Conservation (phyloP, 73 alveolate species). For the Stentor coeruleus region DNA sequence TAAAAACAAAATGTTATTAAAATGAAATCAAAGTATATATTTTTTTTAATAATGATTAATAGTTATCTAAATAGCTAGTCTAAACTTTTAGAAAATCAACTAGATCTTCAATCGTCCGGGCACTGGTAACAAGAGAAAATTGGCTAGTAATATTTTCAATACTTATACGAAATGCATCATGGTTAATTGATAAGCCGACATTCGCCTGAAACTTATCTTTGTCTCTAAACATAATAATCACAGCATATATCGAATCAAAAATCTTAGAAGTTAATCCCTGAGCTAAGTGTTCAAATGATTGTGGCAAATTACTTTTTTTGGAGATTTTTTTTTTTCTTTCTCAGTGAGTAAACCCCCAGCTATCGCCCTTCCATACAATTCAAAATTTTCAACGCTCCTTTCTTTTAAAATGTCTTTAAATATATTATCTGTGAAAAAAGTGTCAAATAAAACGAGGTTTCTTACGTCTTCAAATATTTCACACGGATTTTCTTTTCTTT, state of each 20-base stretch:
- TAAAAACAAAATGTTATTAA: too few species aligned
- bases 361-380: not conserved
- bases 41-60: too few species aligned
- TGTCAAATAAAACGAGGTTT: not conserved
- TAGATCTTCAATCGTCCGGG: too few species aligned
- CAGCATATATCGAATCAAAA: too few species aligned
- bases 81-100: too few species aligned
- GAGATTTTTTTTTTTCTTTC: not conserved
- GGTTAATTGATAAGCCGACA: not conserved
- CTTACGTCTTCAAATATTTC: not conserved
- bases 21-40: too few species aligned
- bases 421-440: not conserved
- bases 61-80: too few species aligned
- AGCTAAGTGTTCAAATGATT: not conserved
- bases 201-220: not conserved
- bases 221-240: too few species aligned
- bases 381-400: not conserved
- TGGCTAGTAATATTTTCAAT: too few species aligned
- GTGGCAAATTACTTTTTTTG: not conserved
- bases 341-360: not conserved
- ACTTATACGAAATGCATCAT: too few species aligned
- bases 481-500: not conserved
- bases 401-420: not conserved
- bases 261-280: not conserved
- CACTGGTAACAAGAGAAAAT: too few species aligned